These are phyloP conservation scores for Cyberlindnera lachancei DNA, from an alignment of 805 yeast species.

Conservation along the genomic window DNA sequence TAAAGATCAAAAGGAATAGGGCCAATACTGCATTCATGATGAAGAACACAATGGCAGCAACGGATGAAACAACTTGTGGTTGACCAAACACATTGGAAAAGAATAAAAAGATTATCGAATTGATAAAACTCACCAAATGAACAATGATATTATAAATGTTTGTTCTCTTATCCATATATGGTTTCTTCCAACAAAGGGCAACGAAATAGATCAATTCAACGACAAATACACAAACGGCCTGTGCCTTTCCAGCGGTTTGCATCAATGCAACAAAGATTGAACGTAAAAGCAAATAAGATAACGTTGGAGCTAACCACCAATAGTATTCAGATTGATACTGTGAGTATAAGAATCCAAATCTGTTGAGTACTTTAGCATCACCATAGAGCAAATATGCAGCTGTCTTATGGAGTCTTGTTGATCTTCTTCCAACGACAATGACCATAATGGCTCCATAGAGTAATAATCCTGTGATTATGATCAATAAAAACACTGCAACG, in stretches of 20 bases:
- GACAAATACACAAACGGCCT: constrained; percentile 68
- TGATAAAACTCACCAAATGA: constrained; percentile 69
- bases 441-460: constrained; percentile 70
- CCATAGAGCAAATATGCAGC: constrained; percentile 92
- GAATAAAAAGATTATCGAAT: constrained; percentile 81
- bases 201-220: constrained; percentile 68
- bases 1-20: constrained; percentile 70
- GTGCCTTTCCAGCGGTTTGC: constrained; percentile 74
- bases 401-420: constrained; percentile 67
- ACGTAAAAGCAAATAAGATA: constrained; percentile 62
- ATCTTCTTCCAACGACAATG: constrained; percentile 64
- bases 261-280: constrained; percentile 82
- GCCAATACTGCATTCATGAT: constrained; percentile 87
- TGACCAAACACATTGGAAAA: constrained; percentile 79
- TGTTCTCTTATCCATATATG: constrained; percentile 92
- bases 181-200: constrained; percentile 63
- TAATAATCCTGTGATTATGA: constrained; percentile 51
- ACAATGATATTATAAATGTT: constrained; percentile 89
- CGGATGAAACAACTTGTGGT: constrained; percentile 83
- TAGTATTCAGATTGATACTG: constrained; percentile 84
- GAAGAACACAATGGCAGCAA: constrained; percentile 86
- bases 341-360: constrained; percentile 87
- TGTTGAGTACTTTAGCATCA: constrained; percentile 69
- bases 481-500: constrained; percentile 65
- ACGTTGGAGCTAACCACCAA: constrained; percentile 67